Evolutionary conservation across 495 filamentous ascomycete genomes (phyloP).

Genomic region (Polyplosphaeria fusca): DNA sequence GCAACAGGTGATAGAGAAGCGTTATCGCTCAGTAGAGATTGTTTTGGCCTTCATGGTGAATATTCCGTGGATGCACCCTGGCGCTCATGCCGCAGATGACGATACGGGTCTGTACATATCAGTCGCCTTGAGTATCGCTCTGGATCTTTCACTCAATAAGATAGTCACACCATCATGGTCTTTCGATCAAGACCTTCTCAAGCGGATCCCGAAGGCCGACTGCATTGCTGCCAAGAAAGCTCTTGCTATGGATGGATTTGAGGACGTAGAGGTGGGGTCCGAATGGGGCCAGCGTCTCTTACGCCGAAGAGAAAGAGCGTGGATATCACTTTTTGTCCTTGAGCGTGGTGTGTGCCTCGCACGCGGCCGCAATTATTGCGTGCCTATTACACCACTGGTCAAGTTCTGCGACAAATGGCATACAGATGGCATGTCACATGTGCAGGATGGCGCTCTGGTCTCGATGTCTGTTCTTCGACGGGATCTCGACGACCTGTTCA

Average conservation of each 20-base stretch:
- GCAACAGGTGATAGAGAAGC: slow-evolving; percentile 54
- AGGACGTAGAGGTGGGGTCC: slow-evolving; percentile 58
- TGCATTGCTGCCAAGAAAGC: slow-evolving; percentile 64
- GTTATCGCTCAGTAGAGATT: slow-evolving; percentile 67
- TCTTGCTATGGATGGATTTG: slow-evolving; percentile 64
- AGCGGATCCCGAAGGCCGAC: slow-evolving; percentile 56
- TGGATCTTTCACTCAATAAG: slow-evolving; percentile 69
- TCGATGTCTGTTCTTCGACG: slow-evolving; percentile 66
- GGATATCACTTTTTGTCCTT: slow-evolving; percentile 70
- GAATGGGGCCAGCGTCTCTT: slow-evolving; percentile 58
- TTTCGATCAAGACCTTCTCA: slow-evolving; percentile 49
- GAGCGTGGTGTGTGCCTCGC: slow-evolving; percentile 70
- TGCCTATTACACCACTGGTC: slow-evolving; percentile 61
- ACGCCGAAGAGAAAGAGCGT: slow-evolving; percentile 63
- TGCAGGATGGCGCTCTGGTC: slow-evolving; percentile 64
- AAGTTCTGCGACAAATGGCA: slow-evolving; percentile 69
- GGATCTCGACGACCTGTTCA: slow-evolving; percentile 62
- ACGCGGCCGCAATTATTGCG: slow-evolving; percentile 63
- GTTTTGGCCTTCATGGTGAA: slow-evolving; percentile 74
- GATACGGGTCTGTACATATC: slow-evolving; percentile 69
- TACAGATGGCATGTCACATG: slow-evolving; percentile 57
- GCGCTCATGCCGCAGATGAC: slow-evolving; percentile 64
- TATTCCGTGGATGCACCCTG: slow-evolving; percentile 71
- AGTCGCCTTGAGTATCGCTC: slow-evolving; percentile 63
- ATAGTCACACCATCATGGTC: slow-evolving; percentile 56